Evolutionary conservation across 768 basidiomycete genomes (phyloP).

Genomic region (Russula lepida): DNA sequence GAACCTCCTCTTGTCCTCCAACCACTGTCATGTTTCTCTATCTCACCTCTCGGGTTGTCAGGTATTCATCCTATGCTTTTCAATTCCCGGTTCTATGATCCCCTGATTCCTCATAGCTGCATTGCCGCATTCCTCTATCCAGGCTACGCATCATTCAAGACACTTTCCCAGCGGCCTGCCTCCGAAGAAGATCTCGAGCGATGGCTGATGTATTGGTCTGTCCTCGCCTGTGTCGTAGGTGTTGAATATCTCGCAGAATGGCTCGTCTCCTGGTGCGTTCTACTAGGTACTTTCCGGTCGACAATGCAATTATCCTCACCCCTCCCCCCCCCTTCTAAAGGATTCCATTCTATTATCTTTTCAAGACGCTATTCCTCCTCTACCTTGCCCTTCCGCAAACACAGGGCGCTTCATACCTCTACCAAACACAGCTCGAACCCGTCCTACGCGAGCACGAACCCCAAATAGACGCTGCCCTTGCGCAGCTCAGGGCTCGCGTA

Average conservation of each 20-base stretch:
- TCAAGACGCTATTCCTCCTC: constrained; percentile 79
- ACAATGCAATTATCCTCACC: constrained; percentile 1
- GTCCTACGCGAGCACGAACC: constrained; percentile 75
- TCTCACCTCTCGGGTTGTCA: constrained; percentile 13
- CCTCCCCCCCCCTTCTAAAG: constrained; percentile 30
- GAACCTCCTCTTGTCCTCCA: background rate
- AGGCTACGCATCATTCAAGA: constrained; percentile 94
- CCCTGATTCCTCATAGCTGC: constrained; percentile 38
- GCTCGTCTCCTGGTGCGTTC: constrained; percentile 72
- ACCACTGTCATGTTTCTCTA: constrained; percentile 7
- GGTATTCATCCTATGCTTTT: background rate
- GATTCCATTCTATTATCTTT: constrained; percentile 81
- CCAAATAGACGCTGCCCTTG: constrained; percentile 77
- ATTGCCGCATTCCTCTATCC: constrained; percentile 80
- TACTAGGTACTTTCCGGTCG: background rate
- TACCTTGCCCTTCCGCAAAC: constrained; percentile 89
- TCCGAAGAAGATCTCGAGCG: constrained; percentile 79
- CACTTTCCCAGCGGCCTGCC: constrained; percentile 77
- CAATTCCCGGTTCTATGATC: too few species aligned
- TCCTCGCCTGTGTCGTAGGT: constrained; percentile 71
- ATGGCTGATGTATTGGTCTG: constrained; percentile 99
- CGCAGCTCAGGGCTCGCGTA: constrained; percentile 47
- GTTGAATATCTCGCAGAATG: constrained; percentile 83
- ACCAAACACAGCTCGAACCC: constrained; percentile 69
- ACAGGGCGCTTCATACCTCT: constrained; percentile 80